These are phyloP conservation scores for Spergularia azorica DNA, from an alignment of 179 eudicot genomes.

Conservation along the genomic window DNA sequence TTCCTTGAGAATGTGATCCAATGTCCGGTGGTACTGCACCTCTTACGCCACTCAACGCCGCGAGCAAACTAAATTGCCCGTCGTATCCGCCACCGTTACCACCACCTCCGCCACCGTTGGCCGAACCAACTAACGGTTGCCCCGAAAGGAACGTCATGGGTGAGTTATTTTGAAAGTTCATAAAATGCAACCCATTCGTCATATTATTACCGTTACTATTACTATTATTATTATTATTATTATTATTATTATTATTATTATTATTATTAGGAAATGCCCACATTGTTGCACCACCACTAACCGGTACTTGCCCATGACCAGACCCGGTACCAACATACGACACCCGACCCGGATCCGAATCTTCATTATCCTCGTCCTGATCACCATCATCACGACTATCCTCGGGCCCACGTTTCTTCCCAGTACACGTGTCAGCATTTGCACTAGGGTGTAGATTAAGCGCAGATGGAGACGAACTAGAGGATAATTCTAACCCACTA, in stretches of 20 bases:
- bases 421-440: conserved; percentile 26
- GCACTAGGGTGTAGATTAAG: conserved; percentile 22
- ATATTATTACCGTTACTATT: background rate
- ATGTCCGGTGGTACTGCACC: conserved; percentile 11
- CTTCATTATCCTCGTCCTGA: background rate
- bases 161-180: conserved; percentile 32
- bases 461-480: conserved; percentile 26
- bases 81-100: conserved; percentile 35
- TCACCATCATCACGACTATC: background rate
- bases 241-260: background rate
- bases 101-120: conserved; percentile 17
- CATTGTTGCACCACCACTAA: conserved; percentile 24
- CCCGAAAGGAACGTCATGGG: conserved; percentile 31
- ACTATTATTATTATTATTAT: background rate
- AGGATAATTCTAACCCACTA: conserved; percentile 28
- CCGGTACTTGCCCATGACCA: conserved; percentile 21
- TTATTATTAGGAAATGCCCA: conserved; percentile 29
- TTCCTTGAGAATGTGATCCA: conserved; percentile 29
- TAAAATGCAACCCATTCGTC: conserved; percentile 38
- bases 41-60: conserved; percentile 39
- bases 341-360: background rate
- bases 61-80: conserved; percentile 48
- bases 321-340: conserved; percentile 19
- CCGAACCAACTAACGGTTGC: conserved; percentile 24
- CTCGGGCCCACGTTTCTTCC: conserved; percentile 15